Evolutionary conservation across 129 eudicot species (phyloP), one percentile per base, ranked within the genome.

Genomic region (Escallonia herrerae): DNA sequence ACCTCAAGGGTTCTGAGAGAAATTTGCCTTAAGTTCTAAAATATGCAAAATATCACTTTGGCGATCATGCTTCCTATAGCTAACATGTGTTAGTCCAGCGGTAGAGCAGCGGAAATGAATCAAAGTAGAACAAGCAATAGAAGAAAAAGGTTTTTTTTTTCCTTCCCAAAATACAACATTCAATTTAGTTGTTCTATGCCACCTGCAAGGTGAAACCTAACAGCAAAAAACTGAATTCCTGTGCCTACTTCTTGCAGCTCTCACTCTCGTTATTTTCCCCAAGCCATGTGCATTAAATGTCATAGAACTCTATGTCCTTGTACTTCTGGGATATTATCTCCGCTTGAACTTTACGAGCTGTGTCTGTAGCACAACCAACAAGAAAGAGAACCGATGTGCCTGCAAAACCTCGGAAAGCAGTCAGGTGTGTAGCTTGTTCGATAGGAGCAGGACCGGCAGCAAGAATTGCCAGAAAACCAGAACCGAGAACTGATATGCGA

Each of bases 341-440:
- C 3, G 99, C 99, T 74, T 94, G 85, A 67, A 94, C 99, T 76
- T 94, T 94, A 54, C 99, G 80, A 51, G 97, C 99, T 0, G 99
- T 89, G 65, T 94, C 99, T 7, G 97, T 94, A 0, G 99, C 99
- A 75, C 99, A 89, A 69, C 99, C 99, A 60, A 94, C 99, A 72
- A 94, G 93, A 81, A 94, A 89, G 57, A 94, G 86, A 64, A 94
- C 97, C 1, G 99, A 94, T 3, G 99, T 94, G 69, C 99, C 99
- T 5, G 99, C 99, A 1, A 89, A 94, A 64, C 99, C 99, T 64
- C 97, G 70, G 55, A 89, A 94, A 22, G 99, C 99, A 33, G 95
- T 89, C 65, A 94, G 83, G 56, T 94, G 99, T 59, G 97, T 86
- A 3, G 88, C 82, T 79, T 94, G 99, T 61, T 94, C 99, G 48